A percentile compares a stretch with the other conserved stretches of the same genome.
Evolutionary conservation across 768 basidiomycete species (phyloP).

Genomic region (Termitomyces sp.): DNA sequence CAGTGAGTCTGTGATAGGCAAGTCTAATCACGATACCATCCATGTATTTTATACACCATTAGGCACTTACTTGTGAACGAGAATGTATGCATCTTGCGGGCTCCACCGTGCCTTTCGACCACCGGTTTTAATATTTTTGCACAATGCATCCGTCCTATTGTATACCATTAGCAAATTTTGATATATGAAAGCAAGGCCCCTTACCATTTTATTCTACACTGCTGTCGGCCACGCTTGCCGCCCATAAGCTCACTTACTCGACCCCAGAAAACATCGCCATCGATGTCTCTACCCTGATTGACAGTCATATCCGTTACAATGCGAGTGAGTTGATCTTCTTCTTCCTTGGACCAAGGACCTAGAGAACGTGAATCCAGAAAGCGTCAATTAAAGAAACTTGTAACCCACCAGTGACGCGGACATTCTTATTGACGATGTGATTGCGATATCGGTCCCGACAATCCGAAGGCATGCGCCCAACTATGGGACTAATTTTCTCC

Average conservation of each 20-base stretch:
- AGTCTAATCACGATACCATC: background rate
- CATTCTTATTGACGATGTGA: slow-evolving; percentile 67
- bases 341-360: slow-evolving; percentile 78
- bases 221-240: slow-evolving; percentile 70
- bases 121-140: slow-evolving; percentile 68
- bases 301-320: slow-evolving; percentile 79
- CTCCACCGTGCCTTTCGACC: slow-evolving; percentile 75
- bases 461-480: slow-evolving; percentile 76
- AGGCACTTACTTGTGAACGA: slow-evolving; percentile 71
- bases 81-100: slow-evolving; percentile 71
- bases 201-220: slow-evolving; percentile 88
- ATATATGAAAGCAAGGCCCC: slow-evolving; percentile 2
- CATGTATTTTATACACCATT: background rate
- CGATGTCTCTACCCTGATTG: slow-evolving; percentile 67
- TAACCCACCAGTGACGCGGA: slow-evolving; percentile 54
- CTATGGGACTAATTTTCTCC: slow-evolving; percentile 71
- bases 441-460: slow-evolving; percentile 88
- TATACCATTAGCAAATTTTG: background rate
- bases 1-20: slow-evolving; percentile 55
- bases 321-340: slow-evolving; percentile 69
- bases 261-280: slow-evolving; percentile 84
- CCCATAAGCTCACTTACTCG: slow-evolving; percentile 77
- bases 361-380: slow-evolving; percentile 1
- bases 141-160: slow-evolving; percentile 72
- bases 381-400: background rate